A percentile compares a stretch with the other conserved stretches of the same genome.
Evolutionary conservation across 257 asterid genomes (phyloP).

Genomic region (Primulina tabacum): DNA sequence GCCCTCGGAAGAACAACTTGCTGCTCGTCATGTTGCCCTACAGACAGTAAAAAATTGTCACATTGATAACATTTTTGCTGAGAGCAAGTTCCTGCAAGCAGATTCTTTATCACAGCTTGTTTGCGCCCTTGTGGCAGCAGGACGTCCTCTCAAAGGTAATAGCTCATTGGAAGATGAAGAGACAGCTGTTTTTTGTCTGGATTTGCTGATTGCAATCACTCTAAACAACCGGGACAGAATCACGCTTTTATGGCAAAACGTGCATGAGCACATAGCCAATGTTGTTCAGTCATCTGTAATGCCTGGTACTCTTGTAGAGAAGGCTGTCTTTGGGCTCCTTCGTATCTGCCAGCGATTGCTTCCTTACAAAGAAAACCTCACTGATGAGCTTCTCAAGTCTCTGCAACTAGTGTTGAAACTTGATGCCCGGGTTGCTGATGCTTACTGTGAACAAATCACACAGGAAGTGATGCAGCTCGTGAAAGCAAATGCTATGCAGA

Average conservation of each 20-base stretch:
- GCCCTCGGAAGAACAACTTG: constrained; percentile 79
- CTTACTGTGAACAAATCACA: constrained; percentile 85
- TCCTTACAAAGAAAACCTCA: constrained; percentile 86
- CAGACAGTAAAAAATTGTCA: constrained; percentile 78
- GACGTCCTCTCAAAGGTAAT: constrained; percentile 56
- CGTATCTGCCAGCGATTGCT: constrained; percentile 88
- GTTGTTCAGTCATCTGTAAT: constrained; percentile 74
- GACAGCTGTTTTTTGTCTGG: constrained; percentile 77
- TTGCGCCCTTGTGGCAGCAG: constrained; percentile 69
- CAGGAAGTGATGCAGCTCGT: constrained; percentile 89
- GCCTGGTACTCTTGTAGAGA: constrained; percentile 92
- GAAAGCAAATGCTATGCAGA: constrained; percentile 85
- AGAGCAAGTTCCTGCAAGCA: constrained; percentile 85
- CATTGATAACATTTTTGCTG: constrained; percentile 78
- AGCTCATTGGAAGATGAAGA: constrained; percentile 56
- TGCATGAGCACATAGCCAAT: constrained; percentile 76
- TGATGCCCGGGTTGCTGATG: constrained; percentile 95
- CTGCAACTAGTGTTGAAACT: constrained; percentile 83
- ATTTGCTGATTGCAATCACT: constrained; percentile 75
- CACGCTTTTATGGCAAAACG: constrained; percentile 82
- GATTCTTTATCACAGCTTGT: constrained; percentile 82
- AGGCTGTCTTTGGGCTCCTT: constrained; percentile 89
- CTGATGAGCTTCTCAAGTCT: constrained; percentile 87
- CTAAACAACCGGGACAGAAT: constrained; percentile 82
- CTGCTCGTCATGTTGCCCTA: constrained; percentile 66